Percentiles rank a stretch among this genome's conserved stretches.
These are phyloP conservation scores for Annulohypoxylon bovei DNA, from an alignment of 495 filamentous ascomycete species.

Conservation along the genomic window DNA sequence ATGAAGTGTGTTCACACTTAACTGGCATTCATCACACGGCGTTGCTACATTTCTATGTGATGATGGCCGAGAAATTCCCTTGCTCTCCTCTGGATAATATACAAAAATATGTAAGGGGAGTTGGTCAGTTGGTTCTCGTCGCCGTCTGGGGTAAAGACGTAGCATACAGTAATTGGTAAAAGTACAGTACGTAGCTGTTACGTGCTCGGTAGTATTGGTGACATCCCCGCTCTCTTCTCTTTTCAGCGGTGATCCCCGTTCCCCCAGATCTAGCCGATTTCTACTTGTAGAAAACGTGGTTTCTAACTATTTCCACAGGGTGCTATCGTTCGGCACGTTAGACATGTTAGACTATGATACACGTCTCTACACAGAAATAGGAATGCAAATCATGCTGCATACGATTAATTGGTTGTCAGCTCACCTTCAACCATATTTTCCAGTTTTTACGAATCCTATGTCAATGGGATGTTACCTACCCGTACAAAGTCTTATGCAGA, in stretches of 20 bases:
- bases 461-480: constrained; percentile 21
- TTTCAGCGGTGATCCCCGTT: constrained; percentile 24
- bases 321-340: constrained; percentile 6
- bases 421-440: not conserved
- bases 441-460: not conserved
- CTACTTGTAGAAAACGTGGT: constrained; percentile 13
- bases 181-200: constrained; percentile 25
- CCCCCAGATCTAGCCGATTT: constrained; percentile 27
- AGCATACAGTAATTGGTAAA: constrained; percentile 36
- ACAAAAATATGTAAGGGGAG: constrained; percentile 13
- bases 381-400: constrained; percentile 1
- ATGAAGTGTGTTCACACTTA: constrained; percentile 19
- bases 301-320: constrained; percentile 6
- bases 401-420: not conserved
- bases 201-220: constrained; percentile 9
- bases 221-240: constrained; percentile 27
- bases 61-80: constrained; percentile 9
- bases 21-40: constrained; percentile 22
- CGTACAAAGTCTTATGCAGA: constrained; percentile 15
- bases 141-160: not conserved
- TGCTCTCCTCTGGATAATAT: not conserved
- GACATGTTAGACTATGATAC: constrained; percentile 10
- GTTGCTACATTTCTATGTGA: constrained; percentile 8
- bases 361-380: constrained; percentile 8
- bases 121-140: constrained; percentile 1